Conservation (phyloP, 768 basidiomycete genomes). For the Suillus bovinus region DNA sequence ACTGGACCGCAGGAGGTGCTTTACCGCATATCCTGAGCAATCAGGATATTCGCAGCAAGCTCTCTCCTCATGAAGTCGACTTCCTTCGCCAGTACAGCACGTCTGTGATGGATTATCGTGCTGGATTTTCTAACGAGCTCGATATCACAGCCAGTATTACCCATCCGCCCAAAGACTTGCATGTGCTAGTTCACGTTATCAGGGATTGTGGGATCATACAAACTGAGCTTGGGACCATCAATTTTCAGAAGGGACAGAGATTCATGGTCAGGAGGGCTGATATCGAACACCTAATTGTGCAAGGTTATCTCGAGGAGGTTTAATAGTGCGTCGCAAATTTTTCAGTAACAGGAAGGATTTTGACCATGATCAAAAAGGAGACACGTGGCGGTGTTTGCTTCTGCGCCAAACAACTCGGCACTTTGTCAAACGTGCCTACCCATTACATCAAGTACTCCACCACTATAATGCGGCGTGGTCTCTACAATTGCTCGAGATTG, state of each 20-base stretch:
- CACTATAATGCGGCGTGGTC: constrained; percentile 16
- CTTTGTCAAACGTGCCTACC: constrained; percentile 2
- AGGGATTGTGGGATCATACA: constrained; percentile 90
- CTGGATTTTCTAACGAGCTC: constrained; percentile 81
- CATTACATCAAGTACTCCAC: neutral
- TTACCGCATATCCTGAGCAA: constrained; percentile 78
- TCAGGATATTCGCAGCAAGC: constrained; percentile 65
- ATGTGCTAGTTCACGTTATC: constrained; percentile 84
- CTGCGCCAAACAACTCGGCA: constrained; percentile 27
- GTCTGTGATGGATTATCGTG: constrained; percentile 80
- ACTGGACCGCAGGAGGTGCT: constrained; percentile 88
- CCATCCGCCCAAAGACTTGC: constrained; percentile 84
- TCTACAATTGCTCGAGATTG: neutral
- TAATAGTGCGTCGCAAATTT: constrained; percentile 27
- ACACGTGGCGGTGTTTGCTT: constrained; percentile 22
- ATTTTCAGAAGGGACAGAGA: constrained; percentile 87
- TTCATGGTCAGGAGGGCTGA: constrained; percentile 87
- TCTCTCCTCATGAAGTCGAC: constrained; percentile 82
- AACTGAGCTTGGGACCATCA: constrained; percentile 87
- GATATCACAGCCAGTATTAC: constrained; percentile 85
- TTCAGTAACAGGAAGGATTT: neutral
- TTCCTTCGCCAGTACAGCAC: constrained; percentile 81
- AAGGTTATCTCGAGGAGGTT: constrained; percentile 91
- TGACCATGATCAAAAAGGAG: neutral
- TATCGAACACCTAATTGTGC: constrained; percentile 92